Evolutionary conservation across 176 grass and related monocot species (phyloP), one percentile per base, ranked within the genome.

Genomic region (Triticum aestivum): DNA sequence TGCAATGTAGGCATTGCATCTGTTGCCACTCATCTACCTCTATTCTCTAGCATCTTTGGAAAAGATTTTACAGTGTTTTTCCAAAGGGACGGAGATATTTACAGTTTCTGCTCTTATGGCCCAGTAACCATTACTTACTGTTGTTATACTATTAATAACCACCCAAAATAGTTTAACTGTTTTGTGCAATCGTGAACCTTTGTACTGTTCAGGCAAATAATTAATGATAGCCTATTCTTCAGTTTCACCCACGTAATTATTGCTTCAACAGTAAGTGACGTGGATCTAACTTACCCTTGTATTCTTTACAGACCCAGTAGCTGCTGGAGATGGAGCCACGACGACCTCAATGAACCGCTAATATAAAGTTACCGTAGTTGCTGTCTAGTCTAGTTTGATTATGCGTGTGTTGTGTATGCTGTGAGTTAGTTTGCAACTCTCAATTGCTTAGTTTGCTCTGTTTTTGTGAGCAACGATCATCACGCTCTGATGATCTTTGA

Each of bases 241-340:
- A 42, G n/a, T 47, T 47, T 47, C 3, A 13, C 44, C 44, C 44
- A 47, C 6, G 7, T 62, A 32, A 49, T 83, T 68, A 13, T 42
- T 88, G 26, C 69, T 58, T 58, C 68, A 47, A 33, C 37, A 78
- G 21, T 37, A 77, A 75, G 11, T 54, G 27, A 62, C 70, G 37
- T 30, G 35, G 27, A 70, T 41, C 15, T 81, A 29, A 61, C 37
- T 27, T 15, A 1, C 26, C 11, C 45, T 52, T 5, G 0, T 21
- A 61, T 86, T 77, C 15, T 82, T 86, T 78, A 5, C 83, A 90
- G 88, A 71, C 70, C 37, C 64, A 78, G 45, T 86, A 86, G 72
- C 51, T 63, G 21, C 63, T 70, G 83, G 70, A 86, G 63, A 8
- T 71, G 79, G 78, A 86, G 4, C n/a, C 61, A 38, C 11, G 29